phyloP scores from a whole-genome alignment of 1,284 basidiomycete genomes.

The Papiliotrema laurentii region DNA sequence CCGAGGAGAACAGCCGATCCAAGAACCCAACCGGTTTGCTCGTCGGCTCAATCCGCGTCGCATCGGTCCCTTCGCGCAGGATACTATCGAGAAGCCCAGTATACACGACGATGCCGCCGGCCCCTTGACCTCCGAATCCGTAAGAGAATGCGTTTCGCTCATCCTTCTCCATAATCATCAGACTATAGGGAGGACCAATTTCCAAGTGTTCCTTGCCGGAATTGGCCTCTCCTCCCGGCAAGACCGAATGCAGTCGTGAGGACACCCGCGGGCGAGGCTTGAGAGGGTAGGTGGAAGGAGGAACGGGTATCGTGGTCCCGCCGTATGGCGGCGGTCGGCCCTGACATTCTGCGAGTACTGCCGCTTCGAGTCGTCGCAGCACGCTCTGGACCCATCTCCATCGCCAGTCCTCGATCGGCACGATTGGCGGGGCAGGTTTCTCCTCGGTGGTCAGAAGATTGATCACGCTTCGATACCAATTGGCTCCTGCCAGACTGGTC shows the following conservation, averaged over 20 bases:
- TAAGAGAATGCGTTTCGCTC: constrained; percentile 84
- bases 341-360: constrained; percentile 4
- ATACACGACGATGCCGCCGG: constrained; percentile 82
- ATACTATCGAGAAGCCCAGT: constrained; percentile 81
- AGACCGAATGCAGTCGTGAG: constrained; percentile 35
- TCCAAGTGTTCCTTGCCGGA: constrained; percentile 40
- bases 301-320: constrained; percentile 10
- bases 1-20: constrained; percentile 24
- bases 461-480: constrained; percentile 77
- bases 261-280: constrained; percentile 43
- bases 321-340: constrained; percentile 1
- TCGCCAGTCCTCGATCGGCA: constrained; percentile 74
- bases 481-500: constrained; percentile 66
- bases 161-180: constrained; percentile 75
- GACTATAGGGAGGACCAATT: constrained; percentile 76
- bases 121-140: constrained; percentile 82
- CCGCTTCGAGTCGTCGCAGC: constrained; percentile 63
- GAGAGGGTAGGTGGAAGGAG: constrained; percentile 42
- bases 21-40: constrained; percentile 13
- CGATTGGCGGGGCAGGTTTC: constrained; percentile 56
- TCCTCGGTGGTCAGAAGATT: constrained; percentile 66
- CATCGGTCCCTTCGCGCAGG: constrained; percentile 55
- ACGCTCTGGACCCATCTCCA: constrained; percentile 73
- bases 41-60: background rate
- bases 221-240: constrained; percentile 32